Evolutionary conservation across 352 stramenopile species (phyloP).

Genomic region (Globisporangium rhizosaccharum): DNA sequence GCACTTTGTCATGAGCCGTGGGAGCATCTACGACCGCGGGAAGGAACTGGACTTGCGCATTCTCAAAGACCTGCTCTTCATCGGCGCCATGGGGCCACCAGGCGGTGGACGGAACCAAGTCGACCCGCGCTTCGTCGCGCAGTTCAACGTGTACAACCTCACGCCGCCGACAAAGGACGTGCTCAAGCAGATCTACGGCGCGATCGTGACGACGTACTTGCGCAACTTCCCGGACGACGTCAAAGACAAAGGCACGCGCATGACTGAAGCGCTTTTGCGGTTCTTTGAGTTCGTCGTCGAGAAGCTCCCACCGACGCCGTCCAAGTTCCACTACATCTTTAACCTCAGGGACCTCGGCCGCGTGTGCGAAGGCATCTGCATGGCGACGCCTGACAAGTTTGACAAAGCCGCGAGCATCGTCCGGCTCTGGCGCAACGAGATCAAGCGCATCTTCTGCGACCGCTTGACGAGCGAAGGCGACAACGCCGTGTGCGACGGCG

Average conservation of each 20-base stretch:
- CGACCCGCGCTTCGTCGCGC: conserved; percentile 90
- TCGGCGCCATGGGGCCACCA: conserved; percentile 93
- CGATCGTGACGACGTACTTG: conserved; percentile 89
- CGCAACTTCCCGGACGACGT: conserved; percentile 87
- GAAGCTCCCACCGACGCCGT: conserved; percentile 89
- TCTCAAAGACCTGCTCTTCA: conserved; percentile 92
- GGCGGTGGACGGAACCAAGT: conserved; percentile 93
- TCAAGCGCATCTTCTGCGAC: conserved; percentile 92
- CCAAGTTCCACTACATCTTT: conserved; percentile 97
- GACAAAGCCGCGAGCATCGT: conserved; percentile 63
- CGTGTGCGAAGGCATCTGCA: conserved; percentile 93
- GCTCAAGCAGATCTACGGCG: conserved; percentile 90
- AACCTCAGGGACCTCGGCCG: conserved; percentile 93
- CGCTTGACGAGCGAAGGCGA: conserved; percentile 87
- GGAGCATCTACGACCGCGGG: conserved; percentile 91
- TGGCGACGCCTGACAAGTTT: conserved; percentile 90
- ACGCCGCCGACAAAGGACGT: conserved; percentile 88
- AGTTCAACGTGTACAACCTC: conserved; percentile 97
- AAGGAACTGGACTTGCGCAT: conserved; percentile 93
- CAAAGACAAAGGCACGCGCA: conserved; percentile 62
- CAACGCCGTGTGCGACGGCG: conserved; percentile 67
- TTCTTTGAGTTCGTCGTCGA: conserved; percentile 91
- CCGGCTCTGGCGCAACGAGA: conserved; percentile 92
- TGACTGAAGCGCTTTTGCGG: conserved; percentile 83
- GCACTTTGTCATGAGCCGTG: conserved; percentile 91